These are phyloP conservation scores for Pichia eremophila DNA, from an alignment of 805 yeast species.

Conservation along the genomic window DNA sequence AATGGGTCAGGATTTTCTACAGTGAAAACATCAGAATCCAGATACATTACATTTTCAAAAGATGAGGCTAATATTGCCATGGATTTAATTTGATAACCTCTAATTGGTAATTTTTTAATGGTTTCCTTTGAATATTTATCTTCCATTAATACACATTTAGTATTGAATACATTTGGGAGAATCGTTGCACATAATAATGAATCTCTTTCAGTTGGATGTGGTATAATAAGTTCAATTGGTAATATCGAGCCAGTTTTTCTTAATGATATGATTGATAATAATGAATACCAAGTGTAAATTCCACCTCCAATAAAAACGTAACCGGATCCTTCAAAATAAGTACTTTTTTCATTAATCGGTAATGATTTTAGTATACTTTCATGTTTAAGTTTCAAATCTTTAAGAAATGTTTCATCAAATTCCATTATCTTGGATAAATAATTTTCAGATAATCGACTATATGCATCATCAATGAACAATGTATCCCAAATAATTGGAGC, in stretches of 20 bases:
- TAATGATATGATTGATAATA: constrained; percentile 31
- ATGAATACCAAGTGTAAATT: constrained; percentile 32
- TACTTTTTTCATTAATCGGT: constrained; percentile 29
- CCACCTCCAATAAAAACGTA: constrained; percentile 38
- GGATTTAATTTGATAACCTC: constrained; percentile 32
- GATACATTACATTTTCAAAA: constrained; percentile 34
- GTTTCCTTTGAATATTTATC: constrained; percentile 25
- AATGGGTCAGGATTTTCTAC: constrained; percentile 32
- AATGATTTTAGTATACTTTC: constrained; percentile 32
- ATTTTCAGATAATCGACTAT: constrained; percentile 7
- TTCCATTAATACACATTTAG: constrained; percentile 33
- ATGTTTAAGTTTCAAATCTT: constrained; percentile 40
- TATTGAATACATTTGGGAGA: constrained; percentile 29
- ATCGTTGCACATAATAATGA: constrained; percentile 25
- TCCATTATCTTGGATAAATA: constrained; percentile 12
- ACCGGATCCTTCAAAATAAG: constrained; percentile 22
- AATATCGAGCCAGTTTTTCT: constrained; percentile 34
- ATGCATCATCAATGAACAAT: constrained; percentile 11
- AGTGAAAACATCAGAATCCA: constrained; percentile 41
- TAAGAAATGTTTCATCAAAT: constrained; percentile 32
- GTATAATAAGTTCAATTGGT: constrained; percentile 24
- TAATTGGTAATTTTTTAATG: constrained; percentile 16
- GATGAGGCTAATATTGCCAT: constrained; percentile 37
- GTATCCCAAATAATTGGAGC: constrained; percentile 19
- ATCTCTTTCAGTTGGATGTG: constrained; percentile 11